Conservation (phyloP, 192 early-diverging fungal genomes). For the Coemansia sp. region DNA sequence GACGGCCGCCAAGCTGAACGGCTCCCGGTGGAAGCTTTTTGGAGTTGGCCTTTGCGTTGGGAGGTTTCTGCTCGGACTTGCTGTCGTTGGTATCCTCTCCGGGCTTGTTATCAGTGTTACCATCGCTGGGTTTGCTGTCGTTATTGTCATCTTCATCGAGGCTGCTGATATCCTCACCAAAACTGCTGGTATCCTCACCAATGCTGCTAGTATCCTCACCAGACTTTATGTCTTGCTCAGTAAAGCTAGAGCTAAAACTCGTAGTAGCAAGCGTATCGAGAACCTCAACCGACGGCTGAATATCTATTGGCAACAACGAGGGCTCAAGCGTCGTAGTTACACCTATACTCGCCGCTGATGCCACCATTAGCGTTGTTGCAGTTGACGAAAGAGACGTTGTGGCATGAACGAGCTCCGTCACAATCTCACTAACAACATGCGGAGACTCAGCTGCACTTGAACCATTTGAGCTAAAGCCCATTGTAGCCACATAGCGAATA, state of each 20-base stretch:
- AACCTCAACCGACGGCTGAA: neutral
- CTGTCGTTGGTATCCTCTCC: neutral
- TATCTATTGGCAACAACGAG: neutral
- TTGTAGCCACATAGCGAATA: slow-evolving; percentile 15
- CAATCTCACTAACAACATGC: neutral
- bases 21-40: neutral
- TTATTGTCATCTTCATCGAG: neutral
- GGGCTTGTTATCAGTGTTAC: neutral
- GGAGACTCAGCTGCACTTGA: neutral
- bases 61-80: neutral
- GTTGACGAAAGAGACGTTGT: neutral
- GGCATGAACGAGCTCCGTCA: neutral
- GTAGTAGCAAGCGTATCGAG: slow-evolving; percentile 16
- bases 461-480: neutral
- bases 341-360: neutral
- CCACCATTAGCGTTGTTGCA: neutral
- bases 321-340: neutral
- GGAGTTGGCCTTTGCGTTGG: neutral
- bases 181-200: no score
- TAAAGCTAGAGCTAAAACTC: neutral
- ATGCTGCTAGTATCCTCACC: no score
- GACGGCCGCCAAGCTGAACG: neutral
- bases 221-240: no score
- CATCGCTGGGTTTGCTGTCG: neutral
- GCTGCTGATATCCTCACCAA: neutral